Evolutionary conservation across 1,284 basidiomycete genomes (phyloP).

Genomic region (Tilletiaria anomala): DNA sequence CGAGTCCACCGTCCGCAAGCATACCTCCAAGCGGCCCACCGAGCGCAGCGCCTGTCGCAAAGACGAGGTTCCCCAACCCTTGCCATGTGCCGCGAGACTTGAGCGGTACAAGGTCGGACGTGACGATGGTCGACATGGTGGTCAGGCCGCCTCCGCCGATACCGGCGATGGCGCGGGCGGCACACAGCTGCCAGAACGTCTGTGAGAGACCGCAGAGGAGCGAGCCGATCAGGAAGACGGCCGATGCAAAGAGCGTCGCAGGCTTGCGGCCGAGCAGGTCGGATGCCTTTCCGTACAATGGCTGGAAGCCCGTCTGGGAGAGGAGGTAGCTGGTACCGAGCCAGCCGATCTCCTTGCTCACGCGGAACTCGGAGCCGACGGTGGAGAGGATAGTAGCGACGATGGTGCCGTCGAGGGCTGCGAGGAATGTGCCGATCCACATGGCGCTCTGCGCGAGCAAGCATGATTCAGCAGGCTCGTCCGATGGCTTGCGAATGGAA

Average conservation of each 20-base stretch:
- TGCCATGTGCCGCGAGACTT: constrained; percentile 43
- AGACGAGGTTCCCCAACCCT: constrained; percentile 38
- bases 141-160: constrained; percentile 44
- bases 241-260: constrained; percentile 33
- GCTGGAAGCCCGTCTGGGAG: constrained; percentile 38
- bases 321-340: constrained; percentile 36
- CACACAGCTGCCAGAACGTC: constrained; percentile 31
- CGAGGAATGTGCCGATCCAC: constrained; percentile 36
- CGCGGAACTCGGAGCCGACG: constrained; percentile 36
- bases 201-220: constrained; percentile 33
- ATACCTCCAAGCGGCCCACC: constrained; percentile 33
- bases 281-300: constrained; percentile 32
- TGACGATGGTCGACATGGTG: constrained; percentile 41
- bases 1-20: constrained; percentile 24
- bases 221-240: constrained; percentile 30
- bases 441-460: constrained; percentile 35
- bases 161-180: constrained; percentile 41
- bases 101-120: constrained; percentile 42
- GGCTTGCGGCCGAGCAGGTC: constrained; percentile 38
- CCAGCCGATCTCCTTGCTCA: constrained; percentile 33
- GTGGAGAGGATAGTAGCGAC: constrained; percentile 32
- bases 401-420: constrained; percentile 34
- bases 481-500: not conserved
- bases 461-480: not conserved
- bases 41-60: constrained; percentile 37